Percentiles rank a stretch among this genome's conserved stretches.
These are phyloP conservation scores for Rhododendron williamsianum DNA, from an alignment of 148 eudicot genomes.

Conservation along the genomic window DNA sequence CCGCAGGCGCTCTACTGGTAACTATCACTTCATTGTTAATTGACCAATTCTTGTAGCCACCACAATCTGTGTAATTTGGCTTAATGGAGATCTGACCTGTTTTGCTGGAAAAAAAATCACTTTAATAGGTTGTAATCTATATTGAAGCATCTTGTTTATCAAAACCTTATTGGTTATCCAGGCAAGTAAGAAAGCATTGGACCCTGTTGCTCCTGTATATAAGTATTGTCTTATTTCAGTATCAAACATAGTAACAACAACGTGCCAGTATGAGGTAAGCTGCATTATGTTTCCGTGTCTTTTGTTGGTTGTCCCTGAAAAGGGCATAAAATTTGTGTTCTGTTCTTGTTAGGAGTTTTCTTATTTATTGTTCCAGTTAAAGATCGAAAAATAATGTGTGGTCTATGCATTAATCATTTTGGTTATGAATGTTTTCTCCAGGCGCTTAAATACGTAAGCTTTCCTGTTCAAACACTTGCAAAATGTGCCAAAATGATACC, in stretches of 20 bases:
- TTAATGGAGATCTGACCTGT: not conserved
- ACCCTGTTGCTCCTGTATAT: constrained; percentile 94
- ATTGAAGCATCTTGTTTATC: not conserved
- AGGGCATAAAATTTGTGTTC: not conserved
- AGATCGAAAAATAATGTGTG: not conserved
- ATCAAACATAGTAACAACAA: constrained; percentile 89
- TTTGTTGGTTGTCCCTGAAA: not conserved
- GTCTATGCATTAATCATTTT: constrained; percentile 3
- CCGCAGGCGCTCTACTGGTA: constrained; percentile 79
- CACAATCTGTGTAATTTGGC: not conserved
- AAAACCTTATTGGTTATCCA: constrained; percentile 18
- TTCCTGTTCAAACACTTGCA: constrained; percentile 93
- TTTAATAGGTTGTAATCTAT: not conserved
- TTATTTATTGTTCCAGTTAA: not conserved
- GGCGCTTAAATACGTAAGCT: constrained; percentile 97
- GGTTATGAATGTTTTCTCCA: constrained; percentile 24
- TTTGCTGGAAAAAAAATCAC: not conserved
- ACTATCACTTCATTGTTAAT: not conserved
- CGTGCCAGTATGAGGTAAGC: constrained; percentile 94
- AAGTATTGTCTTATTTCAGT: constrained; percentile 81
- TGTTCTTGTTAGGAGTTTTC: not conserved
- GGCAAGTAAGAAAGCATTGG: constrained; percentile 82
- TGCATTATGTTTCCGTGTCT: not conserved
- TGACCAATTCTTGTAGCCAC: not conserved
- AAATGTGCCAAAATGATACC: constrained; percentile 99